Evolutionary conservation across 2,329 filamentous ascomycete species (phyloP).

Genomic region (Neurospora sp.): DNA sequence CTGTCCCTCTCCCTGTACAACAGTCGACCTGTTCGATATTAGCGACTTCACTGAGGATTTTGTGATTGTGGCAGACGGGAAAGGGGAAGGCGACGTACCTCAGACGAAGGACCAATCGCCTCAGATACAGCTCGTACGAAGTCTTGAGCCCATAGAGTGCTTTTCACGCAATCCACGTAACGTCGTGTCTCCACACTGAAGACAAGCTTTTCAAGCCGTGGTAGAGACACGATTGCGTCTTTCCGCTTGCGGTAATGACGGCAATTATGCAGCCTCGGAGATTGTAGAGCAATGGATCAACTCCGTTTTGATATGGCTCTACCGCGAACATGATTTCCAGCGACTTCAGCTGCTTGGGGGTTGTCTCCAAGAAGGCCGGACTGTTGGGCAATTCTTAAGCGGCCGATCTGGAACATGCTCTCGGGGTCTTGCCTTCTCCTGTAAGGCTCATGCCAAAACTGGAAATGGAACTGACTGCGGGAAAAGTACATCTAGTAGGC

Average conservation of each 20-base stretch:
- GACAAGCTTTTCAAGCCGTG: not conserved
- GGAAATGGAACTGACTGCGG: not conserved
- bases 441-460: not conserved
- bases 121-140: not conserved
- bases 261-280: not conserved
- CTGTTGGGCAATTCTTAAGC: not conserved
- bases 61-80: not conserved
- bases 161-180: not conserved
- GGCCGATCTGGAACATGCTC: not conserved
- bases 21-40: not conserved
- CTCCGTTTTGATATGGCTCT: not conserved
- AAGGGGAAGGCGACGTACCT: not conserved
- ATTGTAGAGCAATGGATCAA: not conserved
- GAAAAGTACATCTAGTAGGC: not conserved
- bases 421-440: not conserved
- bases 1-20: not conserved
- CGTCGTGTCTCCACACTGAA: not conserved
- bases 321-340: not conserved
- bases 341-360: not conserved
- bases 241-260: not conserved
- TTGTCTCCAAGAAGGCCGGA: not conserved
- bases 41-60: not conserved
- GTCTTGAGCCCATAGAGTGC: not conserved
- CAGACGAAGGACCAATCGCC: not conserved
- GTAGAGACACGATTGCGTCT: not conserved